A percentile compares a stretch with the other conserved stretches of the same genome.
Conservation (phyloP, 2,329 filamentous ascomycete species). For the Trichoderma koningii region DNA sequence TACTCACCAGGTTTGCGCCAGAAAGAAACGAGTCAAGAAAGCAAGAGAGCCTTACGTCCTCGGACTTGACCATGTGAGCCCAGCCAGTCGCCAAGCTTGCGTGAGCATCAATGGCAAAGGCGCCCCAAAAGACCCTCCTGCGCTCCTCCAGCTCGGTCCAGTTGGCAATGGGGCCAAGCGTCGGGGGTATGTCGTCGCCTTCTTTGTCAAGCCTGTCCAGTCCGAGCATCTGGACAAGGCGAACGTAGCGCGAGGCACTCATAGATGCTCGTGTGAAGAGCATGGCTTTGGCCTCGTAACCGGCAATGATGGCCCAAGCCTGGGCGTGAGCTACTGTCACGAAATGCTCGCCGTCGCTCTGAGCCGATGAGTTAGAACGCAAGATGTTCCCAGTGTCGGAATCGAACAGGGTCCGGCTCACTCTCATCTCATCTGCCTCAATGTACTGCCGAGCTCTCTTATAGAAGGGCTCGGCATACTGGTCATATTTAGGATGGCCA, state of each 20-base stretch:
- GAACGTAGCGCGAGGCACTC: conserved; percentile 70
- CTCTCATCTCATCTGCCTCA: conserved; percentile 81
- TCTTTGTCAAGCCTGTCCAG: conserved; percentile 73
- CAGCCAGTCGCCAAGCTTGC: conserved; percentile 88
- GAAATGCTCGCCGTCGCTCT: conserved; percentile 76
- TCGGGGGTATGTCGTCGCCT: conserved; percentile 69
- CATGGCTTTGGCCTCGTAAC: conserved; percentile 82
- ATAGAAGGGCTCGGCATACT: conserved; percentile 78
- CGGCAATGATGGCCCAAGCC: conserved; percentile 72
- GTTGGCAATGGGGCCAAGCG: conserved; percentile 69
- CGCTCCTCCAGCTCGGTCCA: conserved; percentile 79
- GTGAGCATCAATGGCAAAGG: conserved; percentile 81
- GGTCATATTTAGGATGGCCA: conserved; percentile 69
- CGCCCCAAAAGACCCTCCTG: conserved; percentile 81
- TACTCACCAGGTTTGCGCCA: no score
- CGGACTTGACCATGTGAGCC: conserved; percentile 77
- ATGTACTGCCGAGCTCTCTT: conserved; percentile 78
- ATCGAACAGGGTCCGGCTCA: conserved; percentile 32
- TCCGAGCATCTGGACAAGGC: conserved; percentile 81
- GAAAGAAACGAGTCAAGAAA: not conserved
- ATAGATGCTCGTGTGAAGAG: conserved; percentile 84
- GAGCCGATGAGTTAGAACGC: not conserved
- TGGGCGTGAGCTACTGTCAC: conserved; percentile 80
- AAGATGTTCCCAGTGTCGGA: not conserved
- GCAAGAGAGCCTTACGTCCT: conserved; percentile 53